Conservation (phyloP, 192 early-diverging fungal genomes). For the Powellomyces hirtus region DNA sequence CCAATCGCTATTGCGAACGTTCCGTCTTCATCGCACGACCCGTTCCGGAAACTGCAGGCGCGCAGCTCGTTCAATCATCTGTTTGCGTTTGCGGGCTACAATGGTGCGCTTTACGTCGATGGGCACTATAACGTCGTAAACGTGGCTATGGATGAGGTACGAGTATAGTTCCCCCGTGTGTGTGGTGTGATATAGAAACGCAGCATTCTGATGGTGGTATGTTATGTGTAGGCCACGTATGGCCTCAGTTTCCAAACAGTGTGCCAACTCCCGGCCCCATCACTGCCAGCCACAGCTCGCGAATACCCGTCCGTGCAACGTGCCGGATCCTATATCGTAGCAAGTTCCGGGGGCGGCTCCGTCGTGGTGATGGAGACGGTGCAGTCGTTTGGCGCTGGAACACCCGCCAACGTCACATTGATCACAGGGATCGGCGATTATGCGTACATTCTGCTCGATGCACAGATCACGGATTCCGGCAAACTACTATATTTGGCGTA, state of each 20-base stretch:
- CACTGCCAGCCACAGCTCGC: neutral
- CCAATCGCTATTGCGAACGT: neutral
- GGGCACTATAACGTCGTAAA: neutral
- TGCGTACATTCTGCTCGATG: neutral
- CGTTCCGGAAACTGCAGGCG: constrained; percentile 19
- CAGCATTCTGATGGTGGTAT: too few species aligned
- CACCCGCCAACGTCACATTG: neutral
- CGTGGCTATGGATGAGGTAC: neutral
- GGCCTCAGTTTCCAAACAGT: neutral
- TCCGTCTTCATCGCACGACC: neutral
- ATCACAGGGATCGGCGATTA: neutral
- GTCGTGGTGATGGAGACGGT: neutral
- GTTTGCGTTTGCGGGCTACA: neutral
- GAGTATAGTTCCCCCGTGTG: too few species aligned
- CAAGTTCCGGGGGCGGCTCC: constrained; percentile 15
- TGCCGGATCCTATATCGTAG: neutral
- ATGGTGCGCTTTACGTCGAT: constrained; percentile 17
- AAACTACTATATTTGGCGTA: constrained; percentile 4
- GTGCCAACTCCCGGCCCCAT: neutral
- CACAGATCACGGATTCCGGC: neutral
- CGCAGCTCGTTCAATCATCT: constrained; percentile 23
- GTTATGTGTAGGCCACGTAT: neutral
- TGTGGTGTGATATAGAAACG: too few species aligned
- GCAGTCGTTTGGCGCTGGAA: too few species aligned
- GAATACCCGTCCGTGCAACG: constrained; percentile 22